Conservation (phyloP, 495 filamentous ascomycete species). For the Podospora pseudocomata region DNA sequence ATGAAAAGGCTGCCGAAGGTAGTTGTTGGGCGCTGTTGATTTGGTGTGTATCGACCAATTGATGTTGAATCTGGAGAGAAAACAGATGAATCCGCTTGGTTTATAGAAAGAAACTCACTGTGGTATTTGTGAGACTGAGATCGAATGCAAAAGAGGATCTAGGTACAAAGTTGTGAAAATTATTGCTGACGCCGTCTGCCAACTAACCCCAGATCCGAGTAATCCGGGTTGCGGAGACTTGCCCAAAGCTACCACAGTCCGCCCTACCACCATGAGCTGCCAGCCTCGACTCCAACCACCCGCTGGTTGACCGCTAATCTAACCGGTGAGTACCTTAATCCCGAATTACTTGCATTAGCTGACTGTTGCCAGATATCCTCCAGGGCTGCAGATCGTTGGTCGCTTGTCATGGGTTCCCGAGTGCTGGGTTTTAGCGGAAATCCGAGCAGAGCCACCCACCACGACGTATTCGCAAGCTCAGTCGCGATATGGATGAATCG, state of each 20-base stretch:
- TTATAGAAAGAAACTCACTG: too few species aligned
- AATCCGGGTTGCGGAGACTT: not conserved
- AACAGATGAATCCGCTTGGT: too few species aligned
- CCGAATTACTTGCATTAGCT: not conserved
- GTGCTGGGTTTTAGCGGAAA: not conserved
- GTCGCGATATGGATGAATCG: not conserved
- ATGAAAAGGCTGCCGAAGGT: not conserved
- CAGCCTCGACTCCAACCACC: not conserved
- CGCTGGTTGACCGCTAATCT: not conserved
- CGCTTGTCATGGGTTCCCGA: not conserved
- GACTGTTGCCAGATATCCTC: not conserved
- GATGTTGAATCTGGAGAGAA: not conserved
- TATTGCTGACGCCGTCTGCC: not conserved
- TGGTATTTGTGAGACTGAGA: not conserved
- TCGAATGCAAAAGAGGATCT: too few species aligned
- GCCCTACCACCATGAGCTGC: not conserved
- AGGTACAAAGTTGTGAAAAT: not conserved
- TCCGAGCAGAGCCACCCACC: not conserved
- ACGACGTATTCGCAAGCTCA: not conserved
- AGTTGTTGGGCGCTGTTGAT: not conserved
- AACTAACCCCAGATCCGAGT: not conserved
- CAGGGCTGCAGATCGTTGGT: not conserved
- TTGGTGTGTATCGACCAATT: not conserved
- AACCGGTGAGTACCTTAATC: not conserved
- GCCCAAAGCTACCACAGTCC: not conserved